Evolutionary conservation across 306 rosid genomes (phyloP).

Genomic region (Sicyos edulis): DNA sequence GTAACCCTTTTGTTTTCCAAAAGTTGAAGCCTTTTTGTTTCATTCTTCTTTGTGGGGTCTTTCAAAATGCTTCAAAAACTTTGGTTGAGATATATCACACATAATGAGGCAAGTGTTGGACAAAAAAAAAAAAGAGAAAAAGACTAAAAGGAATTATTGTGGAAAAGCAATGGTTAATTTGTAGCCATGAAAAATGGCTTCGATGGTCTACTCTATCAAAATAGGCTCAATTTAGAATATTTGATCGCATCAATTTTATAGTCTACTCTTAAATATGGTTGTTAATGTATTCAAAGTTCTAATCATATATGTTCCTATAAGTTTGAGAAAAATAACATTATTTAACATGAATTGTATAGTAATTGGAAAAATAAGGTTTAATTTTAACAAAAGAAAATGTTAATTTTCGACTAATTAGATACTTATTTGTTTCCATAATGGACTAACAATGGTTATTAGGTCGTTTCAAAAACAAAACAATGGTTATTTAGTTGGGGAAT

Average conservation of each 20-base stretch:
- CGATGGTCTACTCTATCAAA: not conserved
- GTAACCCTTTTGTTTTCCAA: not conserved
- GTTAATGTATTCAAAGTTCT: not conserved
- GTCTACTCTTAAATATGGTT: not conserved
- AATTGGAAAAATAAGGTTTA: not conserved
- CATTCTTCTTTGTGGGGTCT: conserved; percentile 2
- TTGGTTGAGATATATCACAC: not conserved
- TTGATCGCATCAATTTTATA: conserved; percentile 11
- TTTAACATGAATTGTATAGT: not conserved
- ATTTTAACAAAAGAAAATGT: not conserved
- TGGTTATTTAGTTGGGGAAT: not conserved
- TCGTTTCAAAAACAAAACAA: too few relatives aligned
- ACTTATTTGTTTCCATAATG: not conserved
- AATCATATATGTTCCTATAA: not conserved
- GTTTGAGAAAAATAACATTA: not conserved
- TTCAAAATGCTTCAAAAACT: not conserved
- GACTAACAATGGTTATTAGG: not conserved
- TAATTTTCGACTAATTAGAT: not conserved
- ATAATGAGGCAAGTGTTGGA: not conserved
- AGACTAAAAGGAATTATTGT: not conserved
- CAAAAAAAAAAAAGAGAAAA: not conserved
- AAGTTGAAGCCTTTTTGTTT: not conserved
- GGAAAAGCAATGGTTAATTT: not conserved
- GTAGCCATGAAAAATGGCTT: not conserved
- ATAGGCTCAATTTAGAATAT: not conserved